A percentile compares a stretch with the other conserved stretches of the same genome.
Conservation (phyloP, 23 red algal species). For the Cyanidioschyzon merolae region DNA sequence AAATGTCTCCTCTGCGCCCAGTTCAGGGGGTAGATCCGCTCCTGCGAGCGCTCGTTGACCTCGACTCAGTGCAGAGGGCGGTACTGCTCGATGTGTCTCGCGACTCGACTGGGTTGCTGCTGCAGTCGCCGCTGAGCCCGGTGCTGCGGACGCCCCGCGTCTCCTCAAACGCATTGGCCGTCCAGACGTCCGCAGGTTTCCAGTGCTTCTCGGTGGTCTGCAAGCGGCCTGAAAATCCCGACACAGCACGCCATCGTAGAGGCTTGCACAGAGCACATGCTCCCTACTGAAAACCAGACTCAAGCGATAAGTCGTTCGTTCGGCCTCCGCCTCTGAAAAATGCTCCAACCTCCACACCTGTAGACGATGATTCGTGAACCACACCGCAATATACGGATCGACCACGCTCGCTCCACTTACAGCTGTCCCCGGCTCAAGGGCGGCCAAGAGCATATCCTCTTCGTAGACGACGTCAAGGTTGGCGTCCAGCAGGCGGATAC, state of each 20-base stretch:
- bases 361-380: conserved; percentile 25
- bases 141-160: background rate
- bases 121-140: background rate
- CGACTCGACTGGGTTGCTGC: background rate
- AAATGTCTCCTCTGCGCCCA: background rate
- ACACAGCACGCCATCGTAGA: background rate
- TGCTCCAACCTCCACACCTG: conserved; percentile 24
- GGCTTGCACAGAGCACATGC: background rate
- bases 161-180: no score
- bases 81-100: background rate
- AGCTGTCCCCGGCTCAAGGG: background rate
- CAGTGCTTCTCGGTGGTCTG: background rate
- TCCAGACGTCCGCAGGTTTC: background rate
- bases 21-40: background rate
- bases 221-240: background rate
- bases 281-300: background rate
- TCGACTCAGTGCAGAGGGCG: background rate
- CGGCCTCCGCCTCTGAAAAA: background rate
- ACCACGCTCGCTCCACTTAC: conserved; percentile 46
- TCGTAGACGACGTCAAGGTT: conserved; percentile 19
- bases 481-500: conserved; percentile 47
- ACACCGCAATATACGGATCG: conserved; percentile 72
- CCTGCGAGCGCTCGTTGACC: background rate
- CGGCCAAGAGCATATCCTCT: background rate
- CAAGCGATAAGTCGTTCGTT: background rate